Evolutionary conservation across 495 filamentous ascomycete genomes (phyloP).

Genomic region (Mycothermus thermophilus): DNA sequence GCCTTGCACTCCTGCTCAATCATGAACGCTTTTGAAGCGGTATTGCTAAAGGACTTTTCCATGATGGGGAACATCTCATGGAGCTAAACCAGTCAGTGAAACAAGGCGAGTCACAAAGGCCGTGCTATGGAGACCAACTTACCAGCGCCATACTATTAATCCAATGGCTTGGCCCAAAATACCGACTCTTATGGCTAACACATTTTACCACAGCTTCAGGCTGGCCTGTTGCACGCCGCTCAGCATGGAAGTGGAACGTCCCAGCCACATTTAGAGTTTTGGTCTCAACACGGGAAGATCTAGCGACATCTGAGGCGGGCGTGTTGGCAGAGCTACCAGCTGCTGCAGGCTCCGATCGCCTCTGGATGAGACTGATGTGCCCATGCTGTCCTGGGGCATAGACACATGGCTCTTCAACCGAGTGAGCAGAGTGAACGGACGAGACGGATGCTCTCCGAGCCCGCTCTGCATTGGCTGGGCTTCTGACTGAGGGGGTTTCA

Average conservation of each 20-base stretch:
- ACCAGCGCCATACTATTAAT: slow-evolving; percentile 30
- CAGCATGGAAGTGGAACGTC: slow-evolving; percentile 7
- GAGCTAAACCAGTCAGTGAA: slow-evolving; percentile 11
- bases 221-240: slow-evolving; percentile 11
- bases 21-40: not conserved
- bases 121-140: slow-evolving; percentile 26
- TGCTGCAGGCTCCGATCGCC: too few relatives aligned
- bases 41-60: slow-evolving; percentile 2
- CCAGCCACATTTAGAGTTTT: not conserved
- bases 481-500: not conserved
- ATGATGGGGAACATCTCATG: slow-evolving; percentile 18
- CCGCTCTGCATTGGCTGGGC: not conserved
- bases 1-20: slow-evolving; percentile 19
- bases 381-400: too few relatives aligned
- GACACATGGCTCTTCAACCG: too few relatives aligned
- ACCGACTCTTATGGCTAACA: slow-evolving; percentile 38
- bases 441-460: too few relatives aligned
- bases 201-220: slow-evolving; percentile 17
- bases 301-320: slow-evolving; percentile 11
- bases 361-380: too few relatives aligned
- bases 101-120: slow-evolving; percentile 7
- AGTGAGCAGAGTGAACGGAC: too few relatives aligned
- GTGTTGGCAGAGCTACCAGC: slow-evolving; percentile 21
- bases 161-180: slow-evolving; percentile 47
- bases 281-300: slow-evolving; percentile 7